These are phyloP conservation scores for Phytophthora melonis DNA, from an alignment of 352 stramenopile genomes.

Conservation along the genomic window DNA sequence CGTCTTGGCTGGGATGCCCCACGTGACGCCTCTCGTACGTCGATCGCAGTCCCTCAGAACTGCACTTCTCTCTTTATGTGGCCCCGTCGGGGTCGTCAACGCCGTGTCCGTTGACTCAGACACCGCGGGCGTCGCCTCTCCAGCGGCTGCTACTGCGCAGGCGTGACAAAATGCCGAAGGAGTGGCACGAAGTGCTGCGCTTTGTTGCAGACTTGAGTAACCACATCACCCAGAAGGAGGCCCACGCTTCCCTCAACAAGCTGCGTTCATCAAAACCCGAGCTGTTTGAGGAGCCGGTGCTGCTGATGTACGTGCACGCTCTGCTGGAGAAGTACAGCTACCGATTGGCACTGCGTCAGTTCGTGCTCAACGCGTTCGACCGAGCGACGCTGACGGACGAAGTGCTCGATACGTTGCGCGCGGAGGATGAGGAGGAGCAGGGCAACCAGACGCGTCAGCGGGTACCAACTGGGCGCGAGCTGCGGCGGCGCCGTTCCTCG, in stretches of 20 bases:
- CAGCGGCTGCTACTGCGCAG: conserved; percentile 62
- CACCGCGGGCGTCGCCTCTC: conserved; percentile 59
- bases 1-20: conserved; percentile 84
- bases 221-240: conserved; percentile 92
- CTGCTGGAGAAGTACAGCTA: conserved; percentile 90
- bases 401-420: conserved; percentile 72
- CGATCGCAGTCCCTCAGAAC: conserved; percentile 85
- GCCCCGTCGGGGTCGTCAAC: conserved; percentile 47
- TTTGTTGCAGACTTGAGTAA: conserved; percentile 88
- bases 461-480: conserved; percentile 56
- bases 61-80: conserved; percentile 86
- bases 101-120: conserved; percentile 63
- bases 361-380: conserved; percentile 89
- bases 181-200: conserved; percentile 83
- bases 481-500: conserved; percentile 78
- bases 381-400: conserved; percentile 75
- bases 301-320: conserved; percentile 85
- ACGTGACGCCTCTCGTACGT: conserved; percentile 68
- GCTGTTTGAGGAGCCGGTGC: conserved; percentile 87
- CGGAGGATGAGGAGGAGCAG: conserved; percentile 53
- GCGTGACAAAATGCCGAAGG: conserved; percentile 70
- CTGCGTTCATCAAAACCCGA: conserved; percentile 70
- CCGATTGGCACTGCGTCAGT: conserved; percentile 83
- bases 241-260: conserved; percentile 87
- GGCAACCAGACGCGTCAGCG: conserved; percentile 58